Conservation (phyloP, 2,329 filamentous ascomycete species). For the Penicillium decumbens region DNA sequence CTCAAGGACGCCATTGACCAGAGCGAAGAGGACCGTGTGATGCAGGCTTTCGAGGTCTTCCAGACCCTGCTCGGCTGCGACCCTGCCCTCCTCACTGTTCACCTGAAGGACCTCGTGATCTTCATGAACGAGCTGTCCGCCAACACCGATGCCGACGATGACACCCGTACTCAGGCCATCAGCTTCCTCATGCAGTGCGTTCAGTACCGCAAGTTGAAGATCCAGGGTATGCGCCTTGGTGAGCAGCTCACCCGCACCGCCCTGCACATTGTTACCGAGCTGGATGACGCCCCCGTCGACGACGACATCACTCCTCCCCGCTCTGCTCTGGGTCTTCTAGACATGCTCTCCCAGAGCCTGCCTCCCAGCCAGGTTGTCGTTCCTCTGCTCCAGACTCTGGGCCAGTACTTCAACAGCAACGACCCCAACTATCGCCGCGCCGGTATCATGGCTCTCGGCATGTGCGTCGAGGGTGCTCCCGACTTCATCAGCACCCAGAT, state of each 20-base stretch:
- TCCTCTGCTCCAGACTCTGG: conserved; percentile 80
- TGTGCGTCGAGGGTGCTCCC: conserved; percentile 91
- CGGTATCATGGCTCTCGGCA: conserved; percentile 85
- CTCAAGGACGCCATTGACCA: conserved; percentile 77
- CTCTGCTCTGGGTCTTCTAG: conserved; percentile 79
- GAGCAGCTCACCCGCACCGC: conserved; percentile 82
- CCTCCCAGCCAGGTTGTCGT: conserved; percentile 93
- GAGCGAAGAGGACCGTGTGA: conserved; percentile 78
- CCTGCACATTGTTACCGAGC: conserved; percentile 83
- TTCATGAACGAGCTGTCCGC: conserved; percentile 89
- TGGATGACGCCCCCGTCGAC: conserved; percentile 67
- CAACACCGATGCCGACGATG: conserved; percentile 73
- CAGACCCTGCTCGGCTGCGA: conserved; percentile 91
- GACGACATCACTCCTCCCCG: conserved; percentile 82
- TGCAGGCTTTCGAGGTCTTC: conserved; percentile 93
- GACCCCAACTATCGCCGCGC: conserved; percentile 80
- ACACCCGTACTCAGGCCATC: conserved; percentile 82
- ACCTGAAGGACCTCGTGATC: conserved; percentile 83
- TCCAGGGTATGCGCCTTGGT: conserved; percentile 83
- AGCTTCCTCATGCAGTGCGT: conserved; percentile 92
- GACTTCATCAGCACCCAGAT: conserved; percentile 97
- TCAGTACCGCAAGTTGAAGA: conserved; percentile 89
- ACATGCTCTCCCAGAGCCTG: conserved; percentile 80
- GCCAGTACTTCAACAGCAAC: conserved; percentile 69
- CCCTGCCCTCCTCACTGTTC: conserved; percentile 71